Percentiles rank a stretch among this genome's conserved stretches.
Evolutionary conservation across 495 filamentous ascomycete species (phyloP).

Genomic region (Pyrenopolyporus hunteri): DNA sequence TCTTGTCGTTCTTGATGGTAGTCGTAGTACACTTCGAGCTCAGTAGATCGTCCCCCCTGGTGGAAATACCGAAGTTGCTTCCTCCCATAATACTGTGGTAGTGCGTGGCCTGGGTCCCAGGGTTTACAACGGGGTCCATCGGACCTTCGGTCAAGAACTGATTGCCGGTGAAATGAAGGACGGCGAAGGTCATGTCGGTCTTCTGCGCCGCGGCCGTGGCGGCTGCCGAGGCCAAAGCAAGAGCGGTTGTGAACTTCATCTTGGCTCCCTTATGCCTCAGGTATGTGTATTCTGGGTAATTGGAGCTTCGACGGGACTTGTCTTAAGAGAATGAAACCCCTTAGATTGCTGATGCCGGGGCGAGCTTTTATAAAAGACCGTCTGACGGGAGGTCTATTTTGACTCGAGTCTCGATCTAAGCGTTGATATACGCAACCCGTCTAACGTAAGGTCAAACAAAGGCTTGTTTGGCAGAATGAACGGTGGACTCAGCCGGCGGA

Average conservation of each 20-base stretch:
- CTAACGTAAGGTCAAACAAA: slow-evolving; percentile 40
- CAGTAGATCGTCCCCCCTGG: slow-evolving; percentile 62
- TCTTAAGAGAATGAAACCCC: slow-evolving; percentile 35
- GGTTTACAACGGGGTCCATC: slow-evolving; percentile 69
- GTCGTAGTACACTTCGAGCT: slow-evolving; percentile 71
- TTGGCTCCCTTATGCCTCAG: slow-evolving; percentile 15
- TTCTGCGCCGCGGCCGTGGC: slow-evolving; percentile 44
- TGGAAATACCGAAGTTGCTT: slow-evolving; percentile 69
- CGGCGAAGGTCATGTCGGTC: slow-evolving; percentile 50
- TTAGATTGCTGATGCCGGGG: slow-evolving; percentile 20
- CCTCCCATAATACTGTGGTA: slow-evolving; percentile 74
- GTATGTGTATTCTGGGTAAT: slow-evolving; percentile 16
- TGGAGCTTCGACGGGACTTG: slow-evolving; percentile 10
- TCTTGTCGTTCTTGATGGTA: slow-evolving; percentile 67
- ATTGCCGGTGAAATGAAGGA: slow-evolving; percentile 51
- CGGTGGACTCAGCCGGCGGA: slow-evolving; percentile 49
- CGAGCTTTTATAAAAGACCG: slow-evolving; percentile 21
- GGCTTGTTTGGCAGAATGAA: slow-evolving; percentile 44
- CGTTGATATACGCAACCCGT: slow-evolving; percentile 21
- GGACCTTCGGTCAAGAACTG: slow-evolving; percentile 62
- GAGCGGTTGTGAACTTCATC: slow-evolving; percentile 40
- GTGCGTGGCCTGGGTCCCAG: slow-evolving; percentile 63
- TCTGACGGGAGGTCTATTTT: slow-evolving; percentile 5
- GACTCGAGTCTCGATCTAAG: slow-evolving; percentile 21
- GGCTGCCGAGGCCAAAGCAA: slow-evolving; percentile 39